Conservation (phyloP, 2,329 filamentous ascomycete genomes). For the Elsinoe perseae region DNA sequence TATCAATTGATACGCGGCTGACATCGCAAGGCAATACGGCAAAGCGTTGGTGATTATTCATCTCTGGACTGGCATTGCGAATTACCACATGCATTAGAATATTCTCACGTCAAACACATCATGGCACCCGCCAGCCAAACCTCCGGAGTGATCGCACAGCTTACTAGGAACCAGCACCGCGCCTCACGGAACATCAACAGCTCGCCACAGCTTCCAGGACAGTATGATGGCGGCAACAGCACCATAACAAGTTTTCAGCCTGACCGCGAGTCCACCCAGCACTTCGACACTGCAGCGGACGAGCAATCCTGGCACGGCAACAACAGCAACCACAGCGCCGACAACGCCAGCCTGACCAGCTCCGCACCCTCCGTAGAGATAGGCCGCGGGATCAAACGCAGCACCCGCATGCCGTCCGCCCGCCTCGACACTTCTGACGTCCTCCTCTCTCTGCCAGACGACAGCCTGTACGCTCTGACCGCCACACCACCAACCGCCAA, state of each 20-base stretch:
- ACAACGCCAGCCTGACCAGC: slow-evolving; percentile 22
- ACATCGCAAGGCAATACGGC: neutral
- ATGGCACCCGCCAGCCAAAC: slow-evolving; percentile 10
- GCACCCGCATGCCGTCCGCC: slow-evolving; percentile 26
- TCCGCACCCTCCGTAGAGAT: slow-evolving; percentile 45
- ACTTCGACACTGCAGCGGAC: slow-evolving; percentile 20
- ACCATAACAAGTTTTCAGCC: slow-evolving; percentile 20
- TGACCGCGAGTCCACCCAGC: slow-evolving; percentile 19
- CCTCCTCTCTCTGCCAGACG: slow-evolving; percentile 42
- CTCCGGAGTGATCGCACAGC: slow-evolving; percentile 15
- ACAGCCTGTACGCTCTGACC: slow-evolving; percentile 41
- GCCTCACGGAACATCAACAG: neutral
- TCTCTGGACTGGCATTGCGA: neutral
- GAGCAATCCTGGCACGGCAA: slow-evolving; percentile 4
- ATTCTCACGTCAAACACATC: neutral
- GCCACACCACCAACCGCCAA: slow-evolving; percentile 34
- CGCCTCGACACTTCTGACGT: slow-evolving; percentile 40
- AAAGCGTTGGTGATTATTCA: neutral
- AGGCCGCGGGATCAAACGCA: slow-evolving; percentile 43
- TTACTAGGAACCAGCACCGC: slow-evolving; percentile 8
- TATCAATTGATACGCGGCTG: neutral
- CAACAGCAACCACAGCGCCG: slow-evolving; percentile 28
- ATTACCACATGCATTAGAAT: neutral
- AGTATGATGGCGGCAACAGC: slow-evolving; percentile 14
- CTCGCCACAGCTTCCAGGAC: slow-evolving; percentile 5